A percentile compares a stretch with the other conserved stretches of the same genome.
Evolutionary conservation across 2,329 filamentous ascomycete genomes (phyloP).

Genomic region (Zasmidium angulare): DNA sequence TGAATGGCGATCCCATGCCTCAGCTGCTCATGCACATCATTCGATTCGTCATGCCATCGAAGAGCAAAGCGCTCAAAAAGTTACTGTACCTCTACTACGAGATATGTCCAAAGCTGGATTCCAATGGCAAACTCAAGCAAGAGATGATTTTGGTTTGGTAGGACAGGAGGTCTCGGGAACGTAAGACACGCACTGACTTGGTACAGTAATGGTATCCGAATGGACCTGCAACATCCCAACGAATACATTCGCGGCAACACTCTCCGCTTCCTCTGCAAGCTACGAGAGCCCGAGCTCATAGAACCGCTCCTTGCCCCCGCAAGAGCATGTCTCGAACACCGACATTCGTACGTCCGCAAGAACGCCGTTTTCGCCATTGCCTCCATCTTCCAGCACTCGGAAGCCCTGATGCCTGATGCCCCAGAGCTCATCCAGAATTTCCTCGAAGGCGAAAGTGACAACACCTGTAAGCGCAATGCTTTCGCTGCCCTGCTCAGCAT

Average conservation of each 20-base stretch:
- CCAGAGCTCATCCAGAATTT: slow-evolving; percentile 88
- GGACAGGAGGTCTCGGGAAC: slow-evolving; percentile 32
- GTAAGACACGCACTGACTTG: slow-evolving; percentile 5
- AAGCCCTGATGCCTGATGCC: slow-evolving; percentile 89
- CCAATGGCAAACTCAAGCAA: slow-evolving; percentile 92
- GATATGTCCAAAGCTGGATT: slow-evolving; percentile 94
- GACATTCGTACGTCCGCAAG: slow-evolving; percentile 97
- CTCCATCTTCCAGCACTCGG: slow-evolving; percentile 87
- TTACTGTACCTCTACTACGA: slow-evolving; percentile 99
- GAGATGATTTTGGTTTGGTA: slow-evolving; percentile 99
- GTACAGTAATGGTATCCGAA: slow-evolving; percentile 89
- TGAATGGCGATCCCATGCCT: slow-evolving; percentile 95
- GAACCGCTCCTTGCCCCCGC: slow-evolving; percentile 93
- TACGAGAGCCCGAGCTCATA: slow-evolving; percentile 91
- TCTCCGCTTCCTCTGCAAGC: slow-evolving; percentile 94
- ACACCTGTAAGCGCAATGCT: slow-evolving; percentile 96
- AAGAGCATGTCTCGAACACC: slow-evolving; percentile 87
- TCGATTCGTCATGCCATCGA: slow-evolving; percentile 98
- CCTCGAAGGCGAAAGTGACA: slow-evolving; percentile 85
- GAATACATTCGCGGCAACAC: slow-evolving; percentile 98
- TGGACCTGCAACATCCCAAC: slow-evolving; percentile 95
- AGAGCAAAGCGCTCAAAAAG: slow-evolving; percentile 95
- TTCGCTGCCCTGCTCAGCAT: slow-evolving; percentile 90
- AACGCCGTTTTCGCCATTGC: slow-evolving; percentile 95
- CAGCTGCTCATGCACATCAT: slow-evolving; percentile 99